phyloP scores from a whole-genome alignment of 2,329 filamentous ascomycete genomes.

The Monilinia fructigena region DNA sequence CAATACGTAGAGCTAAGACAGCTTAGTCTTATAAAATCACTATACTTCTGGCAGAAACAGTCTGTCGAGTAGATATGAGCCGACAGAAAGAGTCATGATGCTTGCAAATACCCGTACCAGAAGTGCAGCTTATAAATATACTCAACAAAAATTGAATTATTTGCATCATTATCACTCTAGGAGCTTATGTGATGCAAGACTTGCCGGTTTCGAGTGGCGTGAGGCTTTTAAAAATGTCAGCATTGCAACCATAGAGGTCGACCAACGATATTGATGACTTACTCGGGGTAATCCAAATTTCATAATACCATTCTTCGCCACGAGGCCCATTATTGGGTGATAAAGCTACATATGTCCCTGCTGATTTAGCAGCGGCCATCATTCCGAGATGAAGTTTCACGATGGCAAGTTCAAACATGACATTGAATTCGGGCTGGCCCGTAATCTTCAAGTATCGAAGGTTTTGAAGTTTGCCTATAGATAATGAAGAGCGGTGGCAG shows the following conservation, averaged over 20 bases:
- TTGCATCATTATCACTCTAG: neutral
- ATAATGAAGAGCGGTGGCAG: conserved; percentile 13
- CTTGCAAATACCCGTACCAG: neutral
- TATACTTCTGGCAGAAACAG: neutral
- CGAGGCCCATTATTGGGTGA: conserved; percentile 22
- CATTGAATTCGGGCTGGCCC: conserved; percentile 18
- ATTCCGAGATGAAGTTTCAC: conserved; percentile 22
- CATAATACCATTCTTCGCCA: conserved; percentile 22
- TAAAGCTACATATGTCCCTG: conserved; percentile 5
- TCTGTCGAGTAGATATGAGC: neutral
- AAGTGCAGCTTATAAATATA: neutral
- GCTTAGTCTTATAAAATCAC: neutral
- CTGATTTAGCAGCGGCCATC: conserved; percentile 17
- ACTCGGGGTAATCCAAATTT: conserved; percentile 23
- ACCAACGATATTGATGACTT: neutral
- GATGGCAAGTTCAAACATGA: conserved; percentile 20
- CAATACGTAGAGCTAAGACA: neutral
- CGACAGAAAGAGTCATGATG: neutral
- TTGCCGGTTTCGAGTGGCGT: conserved; percentile 4
- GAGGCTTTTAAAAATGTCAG: conserved; percentile 6
- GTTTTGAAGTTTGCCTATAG: conserved; percentile 16
- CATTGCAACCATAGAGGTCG: neutral
- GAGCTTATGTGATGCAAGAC: conserved; percentile 3
- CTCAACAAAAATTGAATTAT: neutral
- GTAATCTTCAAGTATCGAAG: conserved; percentile 20